phyloP scores from a whole-genome alignment of 2,329 filamentous ascomycete species.

The Aspergillus terreus region DNA sequence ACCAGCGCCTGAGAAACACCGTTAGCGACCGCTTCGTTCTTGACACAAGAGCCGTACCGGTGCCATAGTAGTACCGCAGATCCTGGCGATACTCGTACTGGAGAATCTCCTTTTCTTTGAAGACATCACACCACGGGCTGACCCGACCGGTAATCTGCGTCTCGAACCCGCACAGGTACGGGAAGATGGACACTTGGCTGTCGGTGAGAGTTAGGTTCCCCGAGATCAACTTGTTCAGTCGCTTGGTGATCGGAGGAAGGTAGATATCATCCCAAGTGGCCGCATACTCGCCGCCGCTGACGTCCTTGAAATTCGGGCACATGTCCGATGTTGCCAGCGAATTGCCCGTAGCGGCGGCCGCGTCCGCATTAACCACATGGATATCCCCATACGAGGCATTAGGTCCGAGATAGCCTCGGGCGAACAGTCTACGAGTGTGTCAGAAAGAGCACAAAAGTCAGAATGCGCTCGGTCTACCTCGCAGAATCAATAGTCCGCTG shows the following conservation, averaged over 20 bases:
- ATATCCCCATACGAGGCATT: slow-evolving; percentile 54
- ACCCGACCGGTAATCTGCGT: slow-evolving; percentile 61
- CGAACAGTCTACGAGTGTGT: slow-evolving; percentile 48
- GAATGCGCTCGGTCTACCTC: slow-evolving; percentile 11
- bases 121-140: slow-evolving; percentile 61
- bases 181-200: slow-evolving; percentile 55
- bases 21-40: neutral
- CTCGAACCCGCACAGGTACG: slow-evolving; percentile 69
- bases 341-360: slow-evolving; percentile 56
- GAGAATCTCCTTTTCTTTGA: slow-evolving; percentile 59
- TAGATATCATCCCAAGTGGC: slow-evolving; percentile 10
- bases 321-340: slow-evolving; percentile 61
- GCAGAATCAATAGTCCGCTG: slow-evolving; percentile 40
- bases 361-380: slow-evolving; percentile 55
- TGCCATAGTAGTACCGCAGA: slow-evolving; percentile 64
- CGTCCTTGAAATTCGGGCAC: slow-evolving; percentile 58
- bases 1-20: slow-evolving; percentile 44
- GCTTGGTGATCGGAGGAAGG: slow-evolving; percentile 26
- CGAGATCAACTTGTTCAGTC: slow-evolving; percentile 52
- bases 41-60: slow-evolving; percentile 38
- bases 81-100: slow-evolving; percentile 67
- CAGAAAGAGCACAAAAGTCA: neutral
- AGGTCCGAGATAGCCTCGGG: slow-evolving; percentile 58
- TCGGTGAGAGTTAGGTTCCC: slow-evolving; percentile 54
- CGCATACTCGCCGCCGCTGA: slow-evolving; percentile 30